phyloP scores from a whole-genome alignment of 2,329 filamentous ascomycete species.

The Colletotrichum orchidophilum region DNA sequence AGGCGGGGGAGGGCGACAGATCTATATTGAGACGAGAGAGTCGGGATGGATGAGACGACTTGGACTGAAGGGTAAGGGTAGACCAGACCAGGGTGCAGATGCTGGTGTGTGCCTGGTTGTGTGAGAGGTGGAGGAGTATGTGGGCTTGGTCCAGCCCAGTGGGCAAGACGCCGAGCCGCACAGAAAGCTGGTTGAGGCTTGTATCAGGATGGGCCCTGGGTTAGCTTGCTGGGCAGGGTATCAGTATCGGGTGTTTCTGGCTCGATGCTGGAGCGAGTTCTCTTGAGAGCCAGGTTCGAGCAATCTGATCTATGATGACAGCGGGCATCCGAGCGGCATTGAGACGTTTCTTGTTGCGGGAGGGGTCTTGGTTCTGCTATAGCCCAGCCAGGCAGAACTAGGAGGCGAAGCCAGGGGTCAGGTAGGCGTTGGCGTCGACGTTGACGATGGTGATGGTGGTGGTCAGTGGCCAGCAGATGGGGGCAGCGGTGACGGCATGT shows the following conservation, averaged over 20 bases:
- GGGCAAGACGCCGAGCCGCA: conserved; percentile 47
- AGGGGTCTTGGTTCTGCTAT: conserved; percentile 28
- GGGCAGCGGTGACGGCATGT: background rate
- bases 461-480: conserved; percentile 4
- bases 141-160: conserved; percentile 45
- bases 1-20: conserved; percentile 36
- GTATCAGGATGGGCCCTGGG: conserved; percentile 49
- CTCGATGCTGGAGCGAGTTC: conserved; percentile 49
- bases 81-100: conserved; percentile 12
- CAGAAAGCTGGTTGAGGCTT: conserved; percentile 40
- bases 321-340: conserved; percentile 65
- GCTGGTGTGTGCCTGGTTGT: background rate
- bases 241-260: conserved; percentile 49
- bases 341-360: conserved; percentile 42
- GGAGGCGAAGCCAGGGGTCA: conserved; percentile 19
- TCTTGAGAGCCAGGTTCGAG: conserved; percentile 57
- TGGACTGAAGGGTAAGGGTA: conserved; percentile 17
- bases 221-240: conserved; percentile 46
- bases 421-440: conserved; percentile 1
- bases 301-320: conserved; percentile 61
- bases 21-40: conserved; percentile 48
- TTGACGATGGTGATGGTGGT: conserved; percentile 3
- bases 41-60: conserved; percentile 30
- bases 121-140: conserved; percentile 10
- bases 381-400: conserved; percentile 22